These are phyloP conservation scores for Bipolaris oryzae DNA, from an alignment of 2,329 filamentous ascomycete genomes.

Conservation along the genomic window DNA sequence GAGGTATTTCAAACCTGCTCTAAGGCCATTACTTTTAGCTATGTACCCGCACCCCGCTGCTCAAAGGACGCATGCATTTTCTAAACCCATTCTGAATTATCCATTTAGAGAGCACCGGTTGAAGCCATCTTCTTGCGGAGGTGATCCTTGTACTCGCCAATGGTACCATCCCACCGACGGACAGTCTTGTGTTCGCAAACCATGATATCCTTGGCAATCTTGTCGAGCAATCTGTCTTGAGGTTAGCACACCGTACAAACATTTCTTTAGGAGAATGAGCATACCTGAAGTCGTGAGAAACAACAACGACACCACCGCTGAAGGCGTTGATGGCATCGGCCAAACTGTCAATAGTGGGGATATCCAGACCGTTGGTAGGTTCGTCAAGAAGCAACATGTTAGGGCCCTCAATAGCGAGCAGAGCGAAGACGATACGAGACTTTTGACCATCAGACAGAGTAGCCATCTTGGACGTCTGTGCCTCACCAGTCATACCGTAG, in stretches of 20 bases:
- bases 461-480: constrained; percentile 96
- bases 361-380: constrained; percentile 99
- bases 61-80: constrained; percentile 38
- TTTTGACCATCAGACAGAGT: constrained; percentile 98
- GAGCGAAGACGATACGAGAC: constrained; percentile 95
- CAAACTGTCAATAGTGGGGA: constrained; percentile 95
- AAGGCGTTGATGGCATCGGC: constrained; percentile 98
- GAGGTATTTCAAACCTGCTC: constrained; percentile 39
- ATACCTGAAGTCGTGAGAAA: constrained; percentile 98
- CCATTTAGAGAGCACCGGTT: constrained; percentile 76
- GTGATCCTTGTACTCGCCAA: constrained; percentile 97
- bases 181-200: constrained; percentile 99
- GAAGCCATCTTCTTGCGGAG: constrained; percentile 98
- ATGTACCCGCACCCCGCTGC: constrained; percentile 31
- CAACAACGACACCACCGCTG: constrained; percentile 94
- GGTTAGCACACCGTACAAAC: constrained; percentile 42
- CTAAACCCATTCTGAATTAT: constrained; percentile 18
- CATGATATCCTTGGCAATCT: constrained; percentile 99
- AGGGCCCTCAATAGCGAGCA: constrained; percentile 91
- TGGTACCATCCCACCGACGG: constrained; percentile 83
- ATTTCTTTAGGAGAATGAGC: constrained; percentile 34
- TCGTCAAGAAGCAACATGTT: constrained; percentile 99
- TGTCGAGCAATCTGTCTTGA: constrained; percentile 82
- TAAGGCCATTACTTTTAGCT: constrained; percentile 39
- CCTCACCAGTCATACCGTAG: constrained; percentile 90